Percentiles rank a stretch among this genome's conserved stretches.
phyloP scores from a whole-genome alignment of 73 alveolate genomes.

The Stentor roeselii region DNA sequence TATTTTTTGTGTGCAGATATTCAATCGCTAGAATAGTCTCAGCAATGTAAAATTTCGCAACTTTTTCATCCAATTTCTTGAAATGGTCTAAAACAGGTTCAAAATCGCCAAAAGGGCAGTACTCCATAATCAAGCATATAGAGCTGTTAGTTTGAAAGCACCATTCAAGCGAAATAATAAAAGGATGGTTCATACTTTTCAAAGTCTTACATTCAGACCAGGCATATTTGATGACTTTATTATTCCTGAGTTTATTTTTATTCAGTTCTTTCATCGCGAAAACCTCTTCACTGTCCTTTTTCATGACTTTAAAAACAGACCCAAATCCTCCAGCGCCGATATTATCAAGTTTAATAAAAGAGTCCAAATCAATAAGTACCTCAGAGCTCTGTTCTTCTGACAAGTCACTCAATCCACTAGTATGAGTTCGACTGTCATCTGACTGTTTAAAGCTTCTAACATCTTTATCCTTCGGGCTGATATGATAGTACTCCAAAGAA shows the following conservation, averaged over 20 bases:
- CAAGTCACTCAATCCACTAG: too few species aligned
- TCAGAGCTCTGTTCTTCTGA: too few species aligned
- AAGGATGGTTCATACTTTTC: slow-evolving; percentile 83
- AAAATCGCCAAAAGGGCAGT: slow-evolving; percentile 88
- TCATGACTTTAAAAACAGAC: slow-evolving; percentile 67
- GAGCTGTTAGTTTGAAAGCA: slow-evolving; percentile 84
- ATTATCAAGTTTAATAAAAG: slow-evolving; percentile 47
- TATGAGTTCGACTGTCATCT: too few species aligned
- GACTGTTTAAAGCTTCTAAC: too few species aligned
- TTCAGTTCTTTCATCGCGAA: slow-evolving; percentile 87
- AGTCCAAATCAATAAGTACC: not conserved
- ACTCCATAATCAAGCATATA: slow-evolving; percentile 81
- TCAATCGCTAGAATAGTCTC: slow-evolving; percentile 89
- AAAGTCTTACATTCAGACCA: slow-evolving; percentile 90
- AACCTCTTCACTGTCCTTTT: slow-evolving; percentile 38
- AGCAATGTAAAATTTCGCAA: slow-evolving; percentile 73
- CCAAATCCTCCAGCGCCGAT: slow-evolving; percentile 86
- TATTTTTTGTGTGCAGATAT: slow-evolving; percentile 84
- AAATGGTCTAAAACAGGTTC: slow-evolving; percentile 22
- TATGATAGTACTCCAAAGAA: too few species aligned
- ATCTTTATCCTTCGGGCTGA: too few species aligned
- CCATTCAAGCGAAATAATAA: slow-evolving; percentile 85
- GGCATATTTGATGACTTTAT: slow-evolving; percentile 85
- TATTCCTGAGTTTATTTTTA: slow-evolving; percentile 76
- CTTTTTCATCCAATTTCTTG: slow-evolving; percentile 53